phyloP scores from a whole-genome alignment of 192 early-diverging fungal species.

The Coemansia sp. region DNA sequence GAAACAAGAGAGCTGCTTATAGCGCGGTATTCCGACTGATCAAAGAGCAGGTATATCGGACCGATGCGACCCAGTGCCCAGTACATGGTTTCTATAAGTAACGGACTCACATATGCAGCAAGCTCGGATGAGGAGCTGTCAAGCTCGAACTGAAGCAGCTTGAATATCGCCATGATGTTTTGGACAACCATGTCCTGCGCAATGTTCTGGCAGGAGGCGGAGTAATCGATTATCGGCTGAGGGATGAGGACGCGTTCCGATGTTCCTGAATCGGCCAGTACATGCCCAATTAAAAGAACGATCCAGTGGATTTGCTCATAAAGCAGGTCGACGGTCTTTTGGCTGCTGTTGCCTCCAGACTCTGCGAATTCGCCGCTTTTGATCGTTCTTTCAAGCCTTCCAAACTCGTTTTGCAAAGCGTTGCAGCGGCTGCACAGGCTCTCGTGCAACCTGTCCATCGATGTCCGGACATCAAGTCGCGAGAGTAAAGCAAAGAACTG shows the following conservation, averaged over 20 bases:
- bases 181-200: slow-evolving; percentile 40
- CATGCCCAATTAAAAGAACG: slow-evolving; percentile 43
- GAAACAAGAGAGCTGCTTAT: slow-evolving; percentile 24
- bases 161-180: slow-evolving; percentile 36
- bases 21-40: slow-evolving; percentile 34
- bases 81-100: slow-evolving; percentile 49
- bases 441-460: slow-evolving; percentile 34
- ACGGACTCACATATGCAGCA: slow-evolving; percentile 33
- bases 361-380: background rate
- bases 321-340: slow-evolving; percentile 39
- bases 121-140: slow-evolving; percentile 21
- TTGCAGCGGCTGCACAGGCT: slow-evolving; percentile 37
- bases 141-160: slow-evolving; percentile 45
- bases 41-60: slow-evolving; percentile 43
- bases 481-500: slow-evolving; percentile 49
- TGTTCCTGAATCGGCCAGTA: slow-evolving; percentile 39
- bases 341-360: slow-evolving; percentile 7
- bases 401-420: slow-evolving; percentile 38
- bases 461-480: slow-evolving; percentile 37
- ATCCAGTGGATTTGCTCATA: slow-evolving; percentile 54
- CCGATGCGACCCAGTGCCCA: slow-evolving; percentile 47
- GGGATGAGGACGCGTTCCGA: slow-evolving; percentile 52
- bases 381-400: slow-evolving; percentile 9
- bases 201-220: slow-evolving; percentile 9
- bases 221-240: slow-evolving; percentile 26